Conservation (phyloP, 2,329 filamentous ascomycete species). For the Colletotrichum orchidophilum region DNA sequence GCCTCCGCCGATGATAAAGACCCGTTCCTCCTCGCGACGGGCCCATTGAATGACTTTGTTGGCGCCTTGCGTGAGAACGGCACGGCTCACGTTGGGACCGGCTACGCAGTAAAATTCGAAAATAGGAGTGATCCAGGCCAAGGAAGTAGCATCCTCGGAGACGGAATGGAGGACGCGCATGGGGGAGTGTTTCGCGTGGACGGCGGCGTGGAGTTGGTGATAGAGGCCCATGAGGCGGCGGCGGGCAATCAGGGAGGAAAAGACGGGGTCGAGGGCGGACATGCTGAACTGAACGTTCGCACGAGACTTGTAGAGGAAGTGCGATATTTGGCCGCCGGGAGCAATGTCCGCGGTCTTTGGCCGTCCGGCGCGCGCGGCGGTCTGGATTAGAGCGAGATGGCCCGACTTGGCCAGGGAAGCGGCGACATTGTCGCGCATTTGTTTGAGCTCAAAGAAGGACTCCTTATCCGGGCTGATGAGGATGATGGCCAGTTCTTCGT, state of each 20-base stretch:
- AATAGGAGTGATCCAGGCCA: conserved; percentile 90
- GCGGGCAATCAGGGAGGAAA: conserved; percentile 65
- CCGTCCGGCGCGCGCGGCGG: conserved; percentile 76
- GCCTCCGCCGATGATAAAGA: conserved; percentile 98
- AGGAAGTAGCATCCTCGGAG: conserved; percentile 76
- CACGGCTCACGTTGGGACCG: conserved; percentile 72
- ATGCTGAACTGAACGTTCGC: conserved; percentile 96
- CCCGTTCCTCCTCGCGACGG: conserved; percentile 86
- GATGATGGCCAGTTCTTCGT: conserved; percentile 88
- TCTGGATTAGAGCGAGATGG: conserved; percentile 77
- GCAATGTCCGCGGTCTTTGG: conserved; percentile 78
- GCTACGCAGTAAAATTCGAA: conserved; percentile 98
- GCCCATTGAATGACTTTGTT: conserved; percentile 94
- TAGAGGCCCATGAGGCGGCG: conserved; percentile 86
- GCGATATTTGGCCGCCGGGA: conserved; percentile 81
- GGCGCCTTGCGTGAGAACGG: conserved; percentile 81
- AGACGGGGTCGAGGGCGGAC: conserved; percentile 80
- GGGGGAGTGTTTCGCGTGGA: conserved; percentile 86
- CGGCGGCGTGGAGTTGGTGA: conserved; percentile 81
- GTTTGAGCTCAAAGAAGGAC: conserved; percentile 88
- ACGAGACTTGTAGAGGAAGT: conserved; percentile 96
- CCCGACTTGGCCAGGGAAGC: conserved; percentile 80
- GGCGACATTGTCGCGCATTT: conserved; percentile 71
- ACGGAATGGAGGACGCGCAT: conserved; percentile 88
- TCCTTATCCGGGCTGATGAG: conserved; percentile 94